phyloP scores from a whole-genome alignment of 2,329 filamentous ascomycete species.

The Elsinoe batatas region DNA sequence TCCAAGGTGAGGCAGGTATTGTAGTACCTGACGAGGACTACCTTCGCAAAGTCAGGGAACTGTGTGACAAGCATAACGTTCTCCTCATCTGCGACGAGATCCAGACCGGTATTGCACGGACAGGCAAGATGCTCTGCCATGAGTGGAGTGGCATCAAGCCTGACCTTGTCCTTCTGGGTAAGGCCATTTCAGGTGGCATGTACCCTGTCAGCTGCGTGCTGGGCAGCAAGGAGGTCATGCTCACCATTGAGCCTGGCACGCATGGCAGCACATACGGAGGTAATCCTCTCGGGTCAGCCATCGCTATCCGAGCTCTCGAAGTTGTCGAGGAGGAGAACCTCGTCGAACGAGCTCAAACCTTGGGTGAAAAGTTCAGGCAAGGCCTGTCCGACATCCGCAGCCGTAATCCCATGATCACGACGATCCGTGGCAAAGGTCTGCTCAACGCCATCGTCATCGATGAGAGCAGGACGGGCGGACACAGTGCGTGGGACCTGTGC shows the following conservation, averaged over 20 bases:
- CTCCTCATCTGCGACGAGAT: conserved; percentile 97
- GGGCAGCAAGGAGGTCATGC: conserved; percentile 81
- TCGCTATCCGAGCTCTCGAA: conserved; percentile 90
- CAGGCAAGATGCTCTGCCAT: conserved; percentile 84
- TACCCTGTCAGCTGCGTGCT: conserved; percentile 96
- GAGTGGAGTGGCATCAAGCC: conserved; percentile 94
- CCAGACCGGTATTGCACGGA: conserved; percentile 92
- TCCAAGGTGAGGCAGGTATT: conserved; percentile 94
- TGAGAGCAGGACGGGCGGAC: conserved; percentile 72
- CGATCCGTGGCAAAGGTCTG: conserved; percentile 82
- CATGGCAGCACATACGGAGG: conserved; percentile 98
- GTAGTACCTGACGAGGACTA: conserved; percentile 90
- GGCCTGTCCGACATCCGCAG: conserved; percentile 60
- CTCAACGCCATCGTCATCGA: conserved; percentile 96
- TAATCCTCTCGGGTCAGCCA: conserved; percentile 88
- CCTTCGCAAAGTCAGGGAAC: conserved; percentile 63
- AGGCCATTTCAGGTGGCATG: conserved; percentile 96
- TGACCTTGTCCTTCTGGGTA: conserved; percentile 87
- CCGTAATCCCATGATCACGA: conserved; percentile 63
- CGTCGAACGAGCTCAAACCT: conserved; percentile 66
- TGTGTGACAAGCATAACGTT: conserved; percentile 93
- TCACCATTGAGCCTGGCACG: conserved; percentile 89
- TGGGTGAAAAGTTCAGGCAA: conserved; percentile 76
- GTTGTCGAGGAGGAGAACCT: conserved; percentile 86
- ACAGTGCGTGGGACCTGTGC: conserved; percentile 92